phyloP scores from a whole-genome alignment of 106 monocot species.

The Gastrodia elata region DNA sequence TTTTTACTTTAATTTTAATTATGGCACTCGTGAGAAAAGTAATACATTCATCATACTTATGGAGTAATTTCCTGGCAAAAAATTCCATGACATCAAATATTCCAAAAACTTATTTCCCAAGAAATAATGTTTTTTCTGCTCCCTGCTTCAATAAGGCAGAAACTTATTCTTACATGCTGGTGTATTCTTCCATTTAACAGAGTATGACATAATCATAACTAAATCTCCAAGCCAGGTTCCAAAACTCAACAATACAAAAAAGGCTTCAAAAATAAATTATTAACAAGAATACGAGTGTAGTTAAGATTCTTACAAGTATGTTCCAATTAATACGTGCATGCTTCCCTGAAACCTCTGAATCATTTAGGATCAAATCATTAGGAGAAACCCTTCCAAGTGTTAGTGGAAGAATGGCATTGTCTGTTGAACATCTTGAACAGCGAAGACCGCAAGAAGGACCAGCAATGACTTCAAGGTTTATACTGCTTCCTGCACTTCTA shows the following conservation, averaged over 20 bases:
- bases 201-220: not conserved
- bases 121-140: not conserved
- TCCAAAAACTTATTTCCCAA: not conserved
- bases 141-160: not conserved
- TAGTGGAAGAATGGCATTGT: constrained; percentile 36
- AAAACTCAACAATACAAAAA: not conserved
- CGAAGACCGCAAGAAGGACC: constrained; percentile 61
- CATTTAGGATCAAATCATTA: constrained; percentile 64
- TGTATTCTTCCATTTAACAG: not conserved
- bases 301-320: constrained; percentile 35
- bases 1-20: not conserved
- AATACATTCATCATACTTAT: not conserved
- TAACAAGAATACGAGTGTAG: not conserved
- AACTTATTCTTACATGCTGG: not conserved
- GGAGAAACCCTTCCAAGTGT: constrained; percentile 86
- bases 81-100: not conserved
- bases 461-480: constrained; percentile 70
- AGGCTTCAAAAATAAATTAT: not conserved
- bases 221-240: not conserved
- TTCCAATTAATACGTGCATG: constrained; percentile 91
- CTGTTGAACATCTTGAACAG: constrained; percentile 38
- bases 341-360: constrained; percentile 88
- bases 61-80: not conserved
- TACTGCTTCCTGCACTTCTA: constrained; percentile 77
- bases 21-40: not conserved